A percentile compares a stretch with the other conserved stretches of the same genome.
These are phyloP conservation scores for Backusella westeae DNA, from an alignment of 192 early-diverging fungal genomes.

Conservation along the genomic window DNA sequence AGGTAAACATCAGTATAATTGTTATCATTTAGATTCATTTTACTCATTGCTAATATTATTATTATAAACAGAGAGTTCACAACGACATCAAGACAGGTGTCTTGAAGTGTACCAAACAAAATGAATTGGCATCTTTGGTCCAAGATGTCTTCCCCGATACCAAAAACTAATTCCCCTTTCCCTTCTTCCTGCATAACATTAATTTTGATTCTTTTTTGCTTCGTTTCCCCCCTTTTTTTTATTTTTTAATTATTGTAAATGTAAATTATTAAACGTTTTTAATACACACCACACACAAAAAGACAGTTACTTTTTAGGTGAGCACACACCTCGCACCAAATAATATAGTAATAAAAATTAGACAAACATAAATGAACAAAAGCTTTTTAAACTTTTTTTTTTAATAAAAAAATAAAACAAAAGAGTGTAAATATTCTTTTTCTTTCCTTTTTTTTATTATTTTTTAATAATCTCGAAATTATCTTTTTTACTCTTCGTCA, in stretches of 20 bases:
- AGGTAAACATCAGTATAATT: neutral
- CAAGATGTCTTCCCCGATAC: conserved; percentile 28
- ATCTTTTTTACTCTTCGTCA: conserved; percentile 16
- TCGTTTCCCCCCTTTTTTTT: neutral
- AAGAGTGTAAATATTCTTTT: neutral
- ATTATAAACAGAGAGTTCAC: conserved; percentile 10
- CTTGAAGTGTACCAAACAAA: conserved; percentile 26
- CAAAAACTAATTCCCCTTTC: neutral
- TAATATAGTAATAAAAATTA: neutral
- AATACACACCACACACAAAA: neutral
- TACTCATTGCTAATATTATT: neutral
- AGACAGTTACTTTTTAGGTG: conserved; percentile 88
- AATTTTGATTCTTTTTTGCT: neutral
- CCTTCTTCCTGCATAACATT: neutral
- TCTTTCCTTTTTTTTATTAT: neutral
- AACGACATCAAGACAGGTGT: conserved; percentile 16
- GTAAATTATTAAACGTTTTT: conserved; percentile 16
- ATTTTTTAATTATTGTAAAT: conserved; percentile 1
- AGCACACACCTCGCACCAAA: conserved; percentile 38
- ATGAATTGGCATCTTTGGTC: conserved; percentile 30
- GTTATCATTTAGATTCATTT: neutral
- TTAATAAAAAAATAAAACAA: neutral
- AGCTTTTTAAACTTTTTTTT: conserved; percentile 18
- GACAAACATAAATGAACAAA: neutral
- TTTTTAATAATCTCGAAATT: neutral